These are phyloP conservation scores for Nematodospora valgi DNA, from an alignment of 805 yeast species.

Conservation along the genomic window DNA sequence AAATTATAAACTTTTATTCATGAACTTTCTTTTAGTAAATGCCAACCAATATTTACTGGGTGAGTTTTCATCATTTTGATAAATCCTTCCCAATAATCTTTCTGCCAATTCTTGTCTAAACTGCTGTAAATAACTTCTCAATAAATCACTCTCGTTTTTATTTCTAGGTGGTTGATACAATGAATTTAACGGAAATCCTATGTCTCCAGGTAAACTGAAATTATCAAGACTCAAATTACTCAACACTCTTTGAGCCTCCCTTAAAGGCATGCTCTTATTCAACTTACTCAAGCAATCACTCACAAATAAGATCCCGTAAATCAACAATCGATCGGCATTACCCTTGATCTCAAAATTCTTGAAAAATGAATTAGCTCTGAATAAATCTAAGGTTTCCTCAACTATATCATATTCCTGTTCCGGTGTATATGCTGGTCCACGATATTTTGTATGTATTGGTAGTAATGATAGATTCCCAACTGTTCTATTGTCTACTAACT, in stretches of 20 bases:
- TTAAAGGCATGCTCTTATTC: constrained; percentile 42
- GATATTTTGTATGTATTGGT: constrained; percentile 77
- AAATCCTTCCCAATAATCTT: constrained; percentile 72
- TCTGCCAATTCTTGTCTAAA: constrained; percentile 91
- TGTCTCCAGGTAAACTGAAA: constrained; percentile 91
- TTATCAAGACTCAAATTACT: constrained; percentile 84
- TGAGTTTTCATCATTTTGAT: constrained; percentile 38
- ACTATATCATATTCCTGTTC: constrained; percentile 76
- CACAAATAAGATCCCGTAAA: constrained; percentile 87
- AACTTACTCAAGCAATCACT: constrained; percentile 79
- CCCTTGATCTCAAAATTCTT: constrained; percentile 96
- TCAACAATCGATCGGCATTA: constrained; percentile 85
- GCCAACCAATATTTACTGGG: constrained; percentile 97
- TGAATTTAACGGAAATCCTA: constrained; percentile 88
- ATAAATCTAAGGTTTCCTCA: constrained; percentile 87
- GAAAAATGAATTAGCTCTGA: constrained; percentile 94
- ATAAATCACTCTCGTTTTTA: constrained; percentile 71
- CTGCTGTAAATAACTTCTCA: constrained; percentile 81
- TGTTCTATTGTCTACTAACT: constrained; percentile 49
- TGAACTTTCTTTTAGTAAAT: constrained; percentile 88
- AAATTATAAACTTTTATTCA: constrained; percentile 76
- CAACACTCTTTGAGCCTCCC: constrained; percentile 64
- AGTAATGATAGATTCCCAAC: constrained; percentile 81
- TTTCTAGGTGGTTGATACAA: constrained; percentile 71
- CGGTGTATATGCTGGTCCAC: constrained; percentile 89